Conservation (phyloP, 1,284 basidiomycete species). For the Trichosporon sp. region DNA sequence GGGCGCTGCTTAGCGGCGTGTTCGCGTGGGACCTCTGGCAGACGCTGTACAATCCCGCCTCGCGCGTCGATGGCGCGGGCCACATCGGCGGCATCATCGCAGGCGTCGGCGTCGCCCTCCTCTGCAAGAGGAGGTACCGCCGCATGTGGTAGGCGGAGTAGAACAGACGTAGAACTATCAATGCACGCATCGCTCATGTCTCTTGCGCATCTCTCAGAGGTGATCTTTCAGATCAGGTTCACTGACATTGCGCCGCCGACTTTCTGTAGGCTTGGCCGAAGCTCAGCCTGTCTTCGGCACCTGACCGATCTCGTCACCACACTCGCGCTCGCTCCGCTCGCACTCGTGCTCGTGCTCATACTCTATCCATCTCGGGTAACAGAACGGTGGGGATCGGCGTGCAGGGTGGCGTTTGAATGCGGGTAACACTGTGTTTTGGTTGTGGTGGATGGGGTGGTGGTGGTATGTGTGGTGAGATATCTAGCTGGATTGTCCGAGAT, state of each 20-base stretch:
- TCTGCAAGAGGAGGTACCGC: not conserved
- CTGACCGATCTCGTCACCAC: too few species aligned
- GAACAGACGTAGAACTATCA: not conserved
- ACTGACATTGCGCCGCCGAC: too few species aligned
- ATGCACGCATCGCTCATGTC: conserved; percentile 1
- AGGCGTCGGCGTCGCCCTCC: conserved; percentile 60
- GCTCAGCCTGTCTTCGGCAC: too few species aligned
- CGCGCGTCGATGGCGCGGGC: conserved; percentile 62
- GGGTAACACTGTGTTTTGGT: not conserved
- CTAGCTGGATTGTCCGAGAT: not conserved
- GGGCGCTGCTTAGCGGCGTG: conserved; percentile 68
- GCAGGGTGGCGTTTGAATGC: not conserved
- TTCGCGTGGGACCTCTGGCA: conserved; percentile 53
- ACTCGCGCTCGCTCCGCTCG: not conserved
- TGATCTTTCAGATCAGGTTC: too few species aligned
- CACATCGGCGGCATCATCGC: conserved; percentile 73
- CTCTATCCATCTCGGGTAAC: not conserved
- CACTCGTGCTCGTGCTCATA: not conserved
- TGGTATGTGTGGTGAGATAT: too few species aligned
- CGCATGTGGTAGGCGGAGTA: not conserved
- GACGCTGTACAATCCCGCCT: conserved; percentile 6
- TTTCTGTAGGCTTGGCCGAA: too few species aligned
- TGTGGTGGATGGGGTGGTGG: not conserved
- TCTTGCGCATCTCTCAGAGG: too few species aligned
- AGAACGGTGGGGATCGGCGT: not conserved